These are phyloP conservation scores for Neopestalotiopsis sp. DNA, from an alignment of 2,329 filamentous ascomycete species.

Conservation along the genomic window DNA sequence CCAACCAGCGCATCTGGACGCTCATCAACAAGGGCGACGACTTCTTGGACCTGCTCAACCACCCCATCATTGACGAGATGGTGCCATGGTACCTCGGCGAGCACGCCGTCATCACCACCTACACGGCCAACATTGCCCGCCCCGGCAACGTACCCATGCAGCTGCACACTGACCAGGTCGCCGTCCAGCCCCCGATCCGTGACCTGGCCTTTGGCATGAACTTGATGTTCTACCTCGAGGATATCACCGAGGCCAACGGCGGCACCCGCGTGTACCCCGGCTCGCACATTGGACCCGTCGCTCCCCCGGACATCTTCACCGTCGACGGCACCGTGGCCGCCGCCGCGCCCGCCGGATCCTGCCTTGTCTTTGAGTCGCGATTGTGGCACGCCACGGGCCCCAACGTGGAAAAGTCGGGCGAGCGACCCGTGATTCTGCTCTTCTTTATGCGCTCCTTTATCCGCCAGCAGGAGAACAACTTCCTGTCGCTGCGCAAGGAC, in stretches of 20 bases:
- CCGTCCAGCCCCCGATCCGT: constrained; percentile 32
- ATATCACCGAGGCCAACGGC: constrained; percentile 39
- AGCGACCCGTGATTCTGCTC: constrained; percentile 21
- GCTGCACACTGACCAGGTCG: constrained; percentile 36
- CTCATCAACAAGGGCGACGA: constrained; percentile 23
- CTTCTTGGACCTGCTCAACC: constrained; percentile 34
- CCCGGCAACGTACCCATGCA: constrained; percentile 34
- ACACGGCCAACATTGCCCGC: constrained; percentile 37
- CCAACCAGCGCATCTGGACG: constrained; percentile 29
- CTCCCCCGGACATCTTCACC: constrained; percentile 33
- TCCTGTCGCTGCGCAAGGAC: constrained; percentile 34
- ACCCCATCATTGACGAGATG: constrained; percentile 33
- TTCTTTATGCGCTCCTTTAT: constrained; percentile 39
- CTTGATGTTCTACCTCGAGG: constrained; percentile 34
- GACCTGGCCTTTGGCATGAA: constrained; percentile 32
- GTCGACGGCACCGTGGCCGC: constrained; percentile 31
- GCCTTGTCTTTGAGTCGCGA: constrained; percentile 34
- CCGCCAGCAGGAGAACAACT: constrained; percentile 38
- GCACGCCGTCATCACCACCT: constrained; percentile 34
- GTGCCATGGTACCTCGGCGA: constrained; percentile 35
- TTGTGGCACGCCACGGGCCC: constrained; percentile 37
- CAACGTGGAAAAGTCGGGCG: constrained; percentile 25
- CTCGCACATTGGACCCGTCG: constrained; percentile 29
- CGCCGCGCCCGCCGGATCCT: constrained; percentile 33
- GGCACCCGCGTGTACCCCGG: constrained; percentile 36